Evolutionary conservation across 345 rosid species (phyloP).

Genomic region (Eucalyptus marginata): DNA sequence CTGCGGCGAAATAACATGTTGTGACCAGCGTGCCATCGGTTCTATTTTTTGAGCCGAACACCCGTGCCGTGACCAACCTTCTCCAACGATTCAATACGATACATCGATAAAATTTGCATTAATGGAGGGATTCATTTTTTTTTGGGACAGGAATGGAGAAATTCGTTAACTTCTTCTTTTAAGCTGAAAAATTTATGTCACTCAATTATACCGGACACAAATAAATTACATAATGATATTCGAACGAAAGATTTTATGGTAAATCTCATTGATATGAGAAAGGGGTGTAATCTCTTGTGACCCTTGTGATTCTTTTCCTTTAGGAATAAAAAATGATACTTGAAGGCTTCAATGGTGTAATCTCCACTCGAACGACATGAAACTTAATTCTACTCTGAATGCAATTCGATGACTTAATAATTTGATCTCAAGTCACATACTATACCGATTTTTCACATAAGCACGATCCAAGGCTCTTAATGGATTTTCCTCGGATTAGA

Average conservation of each 20-base stretch:
- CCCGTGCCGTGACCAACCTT: not conserved
- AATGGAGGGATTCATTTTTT: fast-evolving
- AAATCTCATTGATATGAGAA: not conserved
- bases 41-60: not conserved
- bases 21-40: not conserved
- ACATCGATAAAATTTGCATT: not conserved
- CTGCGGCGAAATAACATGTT: fast-evolving
- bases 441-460: not conserved
- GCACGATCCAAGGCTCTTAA: fast-evolving
- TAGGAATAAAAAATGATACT: not conserved
- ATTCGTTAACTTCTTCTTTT: not conserved
- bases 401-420: not conserved
- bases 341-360: not conserved
- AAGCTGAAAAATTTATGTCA: fast-evolving
- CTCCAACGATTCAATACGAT: fast-evolving
- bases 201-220: not conserved
- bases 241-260: fast-evolving
- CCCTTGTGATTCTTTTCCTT: not conserved
- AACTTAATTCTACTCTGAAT: not conserved
- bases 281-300: fast-evolving
- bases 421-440: not conserved
- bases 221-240: fast-evolving
- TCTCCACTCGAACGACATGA: fast-evolving
- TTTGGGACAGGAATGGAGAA: fast-evolving
- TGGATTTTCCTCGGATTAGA: fast-evolving